phyloP scores from a whole-genome alignment of 2,329 filamentous ascomycete genomes.

The Sphaerostilbella broomeana region DNA sequence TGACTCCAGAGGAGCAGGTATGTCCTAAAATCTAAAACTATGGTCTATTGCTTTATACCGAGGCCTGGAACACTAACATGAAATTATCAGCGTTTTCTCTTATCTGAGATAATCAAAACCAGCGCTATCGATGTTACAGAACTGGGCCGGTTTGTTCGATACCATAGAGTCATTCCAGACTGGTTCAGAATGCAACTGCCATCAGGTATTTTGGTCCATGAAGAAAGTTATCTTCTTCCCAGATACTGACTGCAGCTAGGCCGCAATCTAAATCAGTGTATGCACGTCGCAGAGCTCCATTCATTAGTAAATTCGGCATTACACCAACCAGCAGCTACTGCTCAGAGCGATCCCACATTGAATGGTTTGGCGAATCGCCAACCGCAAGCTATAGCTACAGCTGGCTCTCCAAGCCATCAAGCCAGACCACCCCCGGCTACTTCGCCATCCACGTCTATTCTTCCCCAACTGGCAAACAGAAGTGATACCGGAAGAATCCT shows the following conservation, averaged over 20 bases:
- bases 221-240: no score
- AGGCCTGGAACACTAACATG: not conserved
- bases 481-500: constrained; percentile 10
- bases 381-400: no score
- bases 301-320: no score
- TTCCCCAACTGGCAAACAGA: constrained; percentile 20
- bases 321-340: constrained; percentile 1
- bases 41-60: no score
- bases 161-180: constrained; percentile 34
- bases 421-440: constrained; percentile 4
- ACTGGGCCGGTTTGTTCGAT: constrained; percentile 42
- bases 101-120: constrained; percentile 52
- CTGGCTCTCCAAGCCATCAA: constrained; percentile 5
- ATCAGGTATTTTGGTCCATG: constrained; percentile 34
- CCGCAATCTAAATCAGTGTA: constrained; percentile 42
- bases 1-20: constrained; percentile 14
- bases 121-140: constrained; percentile 42
- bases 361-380: no score
- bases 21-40: not conserved
- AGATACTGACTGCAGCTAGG: no score
- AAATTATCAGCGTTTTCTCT: constrained; percentile 43
- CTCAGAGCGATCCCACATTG: constrained; percentile 11
- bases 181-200: constrained; percentile 46
- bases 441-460: constrained; percentile 14
- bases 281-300: constrained; percentile 34